A percentile compares a stretch with the other conserved stretches of the same genome.
phyloP scores from a whole-genome alignment of 2,329 filamentous ascomycete species.

The Clathrospora elynae region DNA sequence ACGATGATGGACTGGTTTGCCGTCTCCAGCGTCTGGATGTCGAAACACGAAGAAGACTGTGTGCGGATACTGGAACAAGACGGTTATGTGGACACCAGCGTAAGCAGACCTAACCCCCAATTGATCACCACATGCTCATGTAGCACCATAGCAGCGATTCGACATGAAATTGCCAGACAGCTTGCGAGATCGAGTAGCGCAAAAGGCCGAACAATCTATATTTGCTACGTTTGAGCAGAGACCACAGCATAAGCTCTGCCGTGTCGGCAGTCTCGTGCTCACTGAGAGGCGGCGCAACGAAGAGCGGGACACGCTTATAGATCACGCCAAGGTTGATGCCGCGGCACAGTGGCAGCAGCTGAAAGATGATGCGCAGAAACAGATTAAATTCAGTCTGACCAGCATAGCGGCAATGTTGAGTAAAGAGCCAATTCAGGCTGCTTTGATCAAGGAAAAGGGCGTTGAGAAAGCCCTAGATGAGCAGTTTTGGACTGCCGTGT shows the following conservation, averaged over 20 bases:
- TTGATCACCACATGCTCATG: too few relatives aligned
- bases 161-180: conserved; percentile 16
- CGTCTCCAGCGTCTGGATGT: conserved; percentile 33
- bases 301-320: conserved; percentile 21
- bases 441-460: conserved; percentile 25
- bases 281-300: conserved; percentile 15
- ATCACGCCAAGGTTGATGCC: conserved; percentile 28
- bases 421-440: conserved; percentile 11
- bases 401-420: conserved; percentile 20
- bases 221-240: conserved; percentile 8
- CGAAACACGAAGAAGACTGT: conserved; percentile 20
- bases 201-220: conserved; percentile 20
- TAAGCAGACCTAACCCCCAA: conserved; percentile 14
- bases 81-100: conserved; percentile 29
- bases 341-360: conserved; percentile 30
- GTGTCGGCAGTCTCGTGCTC: conserved; percentile 26
- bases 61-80: conserved; percentile 19
- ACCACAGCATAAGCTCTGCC: conserved; percentile 7
- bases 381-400: conserved; percentile 32
- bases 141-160: conserved; percentile 6
- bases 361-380: conserved; percentile 23
- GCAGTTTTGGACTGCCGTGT: conserved; percentile 32
- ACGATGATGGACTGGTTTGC: conserved; percentile 24
- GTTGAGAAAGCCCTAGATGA: conserved; percentile 29
- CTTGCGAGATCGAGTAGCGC: conserved; percentile 12